Evolutionary conservation across 352 stramenopile genomes (phyloP).

Genomic region (Globisporangium okanoganense): DNA sequence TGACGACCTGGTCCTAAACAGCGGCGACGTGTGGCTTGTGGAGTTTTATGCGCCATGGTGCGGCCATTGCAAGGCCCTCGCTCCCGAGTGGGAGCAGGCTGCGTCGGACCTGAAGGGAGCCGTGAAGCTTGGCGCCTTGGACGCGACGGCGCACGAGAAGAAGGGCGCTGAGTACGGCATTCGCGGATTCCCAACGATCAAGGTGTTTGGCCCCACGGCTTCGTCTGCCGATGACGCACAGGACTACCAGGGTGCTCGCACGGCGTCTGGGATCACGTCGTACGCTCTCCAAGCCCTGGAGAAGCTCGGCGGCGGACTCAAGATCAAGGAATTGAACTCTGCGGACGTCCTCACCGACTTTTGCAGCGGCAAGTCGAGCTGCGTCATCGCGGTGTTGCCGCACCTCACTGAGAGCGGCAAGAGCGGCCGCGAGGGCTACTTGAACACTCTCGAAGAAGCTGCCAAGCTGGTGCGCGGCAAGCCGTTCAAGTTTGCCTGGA

Average conservation of each 20-base stretch:
- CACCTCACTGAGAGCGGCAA: slow-evolving; percentile 89
- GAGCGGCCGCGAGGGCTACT: slow-evolving; percentile 73
- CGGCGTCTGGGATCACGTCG: slow-evolving; percentile 74
- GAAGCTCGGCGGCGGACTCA: slow-evolving; percentile 59
- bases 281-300: slow-evolving; percentile 78
- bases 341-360: slow-evolving; percentile 63
- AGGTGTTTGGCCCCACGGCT: slow-evolving; percentile 87
- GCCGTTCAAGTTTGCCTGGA: slow-evolving; percentile 91
- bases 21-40: slow-evolving; percentile 87
- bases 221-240: slow-evolving; percentile 48
- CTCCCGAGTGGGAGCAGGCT: slow-evolving; percentile 90
- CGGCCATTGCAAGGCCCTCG: slow-evolving; percentile 90
- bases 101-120: slow-evolving; percentile 83
- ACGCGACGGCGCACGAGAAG: slow-evolving; percentile 90
- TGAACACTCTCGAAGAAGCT: slow-evolving; percentile 74
- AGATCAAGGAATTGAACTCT: slow-evolving; percentile 80
- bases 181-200: slow-evolving; percentile 93
- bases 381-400: slow-evolving; percentile 86
- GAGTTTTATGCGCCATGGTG: slow-evolving; percentile 94
- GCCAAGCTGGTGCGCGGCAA: slow-evolving; percentile 87
- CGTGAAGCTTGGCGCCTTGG: slow-evolving; percentile 91
- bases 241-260: slow-evolving; percentile 88
- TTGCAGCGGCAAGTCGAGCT: slow-evolving; percentile 87
- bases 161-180: slow-evolving; percentile 88
- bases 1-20: slow-evolving; percentile 88